A percentile compares a stretch with the other conserved stretches of the same genome.
phyloP scores from a whole-genome alignment of 768 basidiomycete genomes.

The Termitomyces sp. region DNA sequence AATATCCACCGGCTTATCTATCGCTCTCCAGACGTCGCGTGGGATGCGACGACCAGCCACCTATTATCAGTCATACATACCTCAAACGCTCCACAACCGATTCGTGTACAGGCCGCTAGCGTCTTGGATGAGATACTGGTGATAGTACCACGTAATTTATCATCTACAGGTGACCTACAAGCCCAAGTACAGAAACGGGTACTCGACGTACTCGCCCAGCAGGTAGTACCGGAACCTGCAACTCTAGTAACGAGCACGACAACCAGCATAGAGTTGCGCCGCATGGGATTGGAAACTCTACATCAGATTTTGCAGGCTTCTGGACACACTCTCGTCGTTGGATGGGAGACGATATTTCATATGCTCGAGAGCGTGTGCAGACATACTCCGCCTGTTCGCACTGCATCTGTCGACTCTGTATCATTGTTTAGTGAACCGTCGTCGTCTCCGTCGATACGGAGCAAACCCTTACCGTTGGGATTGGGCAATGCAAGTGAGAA shows the following conservation, averaged over 20 bases:
- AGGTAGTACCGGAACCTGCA: slow-evolving; percentile 54
- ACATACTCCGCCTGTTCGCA: slow-evolving; percentile 32
- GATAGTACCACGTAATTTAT: slow-evolving; percentile 68
- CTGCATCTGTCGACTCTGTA: slow-evolving; percentile 36
- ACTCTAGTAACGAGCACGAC: slow-evolving; percentile 29
- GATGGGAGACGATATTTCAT: slow-evolving; percentile 91
- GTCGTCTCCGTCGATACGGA: slow-evolving; percentile 33
- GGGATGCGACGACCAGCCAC: slow-evolving; percentile 78
- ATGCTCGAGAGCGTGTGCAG: slow-evolving; percentile 89
- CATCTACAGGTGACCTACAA: slow-evolving; percentile 55
- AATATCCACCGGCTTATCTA: slow-evolving; percentile 89
- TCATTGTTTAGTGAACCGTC: slow-evolving; percentile 32
- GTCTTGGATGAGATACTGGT: slow-evolving; percentile 82
- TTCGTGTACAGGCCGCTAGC: slow-evolving; percentile 86
- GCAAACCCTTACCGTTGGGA: slow-evolving; percentile 37
- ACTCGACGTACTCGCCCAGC: slow-evolving; percentile 77
- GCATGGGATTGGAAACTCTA: slow-evolving; percentile 85
- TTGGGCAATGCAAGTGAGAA: slow-evolving; percentile 60
- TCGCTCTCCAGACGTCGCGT: slow-evolving; percentile 77
- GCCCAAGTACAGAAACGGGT: slow-evolving; percentile 75
- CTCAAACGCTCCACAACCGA: slow-evolving; percentile 62
- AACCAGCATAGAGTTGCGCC: slow-evolving; percentile 69
- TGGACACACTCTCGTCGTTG: slow-evolving; percentile 86
- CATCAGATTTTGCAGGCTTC: slow-evolving; percentile 88
- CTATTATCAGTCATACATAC: slow-evolving; percentile 74